A percentile compares a stretch with the other conserved stretches of the same genome.
Evolutionary conservation across 768 basidiomycete genomes (phyloP).

Genomic region (Amanita jacksonii): DNA sequence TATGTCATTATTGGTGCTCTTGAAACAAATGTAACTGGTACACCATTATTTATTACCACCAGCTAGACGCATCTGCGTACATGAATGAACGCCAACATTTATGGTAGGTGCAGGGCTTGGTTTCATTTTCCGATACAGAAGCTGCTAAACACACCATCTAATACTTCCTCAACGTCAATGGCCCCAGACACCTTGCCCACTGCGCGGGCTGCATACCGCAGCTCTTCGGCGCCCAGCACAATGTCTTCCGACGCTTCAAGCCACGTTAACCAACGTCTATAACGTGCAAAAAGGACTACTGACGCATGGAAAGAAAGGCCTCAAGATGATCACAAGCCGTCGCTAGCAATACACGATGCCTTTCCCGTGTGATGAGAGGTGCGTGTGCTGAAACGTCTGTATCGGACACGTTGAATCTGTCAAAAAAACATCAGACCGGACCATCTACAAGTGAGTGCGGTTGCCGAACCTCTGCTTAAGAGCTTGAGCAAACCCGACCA

Average conservation of each 20-base stretch:
- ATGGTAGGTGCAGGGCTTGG: too few relatives aligned
- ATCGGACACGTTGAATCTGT: constrained; percentile 18
- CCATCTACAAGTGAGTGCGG: not conserved
- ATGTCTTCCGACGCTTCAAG: constrained; percentile 52
- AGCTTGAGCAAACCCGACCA: constrained; percentile 43
- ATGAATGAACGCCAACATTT: too few relatives aligned
- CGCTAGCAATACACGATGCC: constrained; percentile 73
- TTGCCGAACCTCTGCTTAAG: constrained; percentile 39
- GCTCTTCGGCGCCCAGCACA: constrained; percentile 78
- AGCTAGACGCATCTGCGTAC: too few relatives aligned
- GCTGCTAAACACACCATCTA: constrained; percentile 74
- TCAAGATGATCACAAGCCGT: constrained; percentile 51
- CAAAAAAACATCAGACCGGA: not conserved
- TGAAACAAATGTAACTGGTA: too few relatives aligned
- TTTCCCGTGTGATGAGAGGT: constrained; percentile 69
- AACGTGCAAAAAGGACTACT: constrained; percentile 13
- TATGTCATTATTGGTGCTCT: too few relatives aligned
- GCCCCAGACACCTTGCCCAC: constrained; percentile 79
- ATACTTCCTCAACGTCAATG: constrained; percentile 74
- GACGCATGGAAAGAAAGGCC: constrained; percentile 45
- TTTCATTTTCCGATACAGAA: constrained; percentile 89
- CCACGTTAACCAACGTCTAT: not conserved
- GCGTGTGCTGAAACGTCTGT: constrained; percentile 21
- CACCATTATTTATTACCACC: too few relatives aligned
- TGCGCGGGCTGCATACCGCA: constrained; percentile 76